phyloP scores from a whole-genome alignment of 202 grass and related monocot genomes.

The Musa balbisiana region DNA sequence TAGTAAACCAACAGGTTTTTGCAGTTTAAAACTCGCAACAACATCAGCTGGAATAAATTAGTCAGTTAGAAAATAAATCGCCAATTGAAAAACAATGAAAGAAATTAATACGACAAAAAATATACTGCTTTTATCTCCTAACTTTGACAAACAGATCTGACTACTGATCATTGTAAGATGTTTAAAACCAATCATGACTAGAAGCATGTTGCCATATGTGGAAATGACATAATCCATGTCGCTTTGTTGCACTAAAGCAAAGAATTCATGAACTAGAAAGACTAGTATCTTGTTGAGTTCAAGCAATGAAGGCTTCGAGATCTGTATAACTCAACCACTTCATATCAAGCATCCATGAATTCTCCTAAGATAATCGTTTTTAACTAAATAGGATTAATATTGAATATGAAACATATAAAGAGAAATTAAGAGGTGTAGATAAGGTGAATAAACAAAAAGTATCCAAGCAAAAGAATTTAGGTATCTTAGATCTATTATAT shows the following conservation, averaged over 20 bases:
- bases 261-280: too few species aligned
- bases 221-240: neutral
- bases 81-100: neutral
- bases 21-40: slow-evolving; percentile 78
- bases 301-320: too few species aligned
- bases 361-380: too few species aligned
- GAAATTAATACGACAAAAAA: neutral
- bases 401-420: too few species aligned
- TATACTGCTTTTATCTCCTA: neutral
- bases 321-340: too few species aligned
- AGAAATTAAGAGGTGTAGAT: too few species aligned
- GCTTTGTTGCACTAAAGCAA: neutral
- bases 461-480: too few species aligned
- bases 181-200: neutral
- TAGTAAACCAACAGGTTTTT: slow-evolving; percentile 50
- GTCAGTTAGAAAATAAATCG: neutral
- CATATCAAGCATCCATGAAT: too few species aligned
- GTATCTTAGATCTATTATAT: too few species aligned
- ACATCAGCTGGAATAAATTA: slow-evolving; percentile 61
- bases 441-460: too few species aligned
- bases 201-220: neutral
- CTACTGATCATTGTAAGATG: neutral
- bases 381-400: too few species aligned
- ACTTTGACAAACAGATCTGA: neutral
- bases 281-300: too few species aligned